Evolutionary conservation across 2,329 filamentous ascomycete genomes (phyloP), one percentile per base, ranked within the genome.

Genomic region (Aspergillus amoenus): DNA sequence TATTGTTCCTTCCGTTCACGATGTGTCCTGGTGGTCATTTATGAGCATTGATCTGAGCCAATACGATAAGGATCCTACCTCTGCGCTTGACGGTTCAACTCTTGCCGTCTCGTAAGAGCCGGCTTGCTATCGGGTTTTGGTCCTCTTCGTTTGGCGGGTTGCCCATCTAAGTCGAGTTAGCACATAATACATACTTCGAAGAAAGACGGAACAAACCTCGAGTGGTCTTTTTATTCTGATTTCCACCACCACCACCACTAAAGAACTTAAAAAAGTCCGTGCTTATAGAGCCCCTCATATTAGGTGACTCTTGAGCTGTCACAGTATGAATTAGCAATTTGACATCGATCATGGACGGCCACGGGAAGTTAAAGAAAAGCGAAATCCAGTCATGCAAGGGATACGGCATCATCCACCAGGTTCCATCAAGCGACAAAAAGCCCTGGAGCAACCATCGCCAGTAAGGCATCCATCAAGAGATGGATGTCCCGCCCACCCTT

Each of bases 121-220:
- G 94, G 94, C 72, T 96, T 97, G 79, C 90, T 95, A 73, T 97
- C 94, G 18, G 94, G 94, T 73, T 97, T 97, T 0, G 94, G 94
- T 1, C 94, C 94, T 74, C 94, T 86, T 64, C 91, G 86, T 78
- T 97, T 99, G 3, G 91, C 86, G 8, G 89, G 82, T 69, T 94
- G 88, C 45, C 91, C 93, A 79, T 96, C 93, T 88, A 68, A 57
- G 24, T 57, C 41, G 21, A 32, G 41, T 42, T 32, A 55, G 22
- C 24, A 12, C 34, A n/a, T 17, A 22, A 24, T 32, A 13, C 21
- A 32, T 48, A 17, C 39, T 41, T 15, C 13, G 22, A 13, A 7
- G 44, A 24, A 12, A 22, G 34, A 17, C 18, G 17, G 37, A 42
- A 62, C 73, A 68, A 75, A 91, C 89, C 88, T 82, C 89, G 82